Base-by-base conservation (phyloP, 371 early-diverging fungal genomes). In the Mucor mucedo region DNA sequence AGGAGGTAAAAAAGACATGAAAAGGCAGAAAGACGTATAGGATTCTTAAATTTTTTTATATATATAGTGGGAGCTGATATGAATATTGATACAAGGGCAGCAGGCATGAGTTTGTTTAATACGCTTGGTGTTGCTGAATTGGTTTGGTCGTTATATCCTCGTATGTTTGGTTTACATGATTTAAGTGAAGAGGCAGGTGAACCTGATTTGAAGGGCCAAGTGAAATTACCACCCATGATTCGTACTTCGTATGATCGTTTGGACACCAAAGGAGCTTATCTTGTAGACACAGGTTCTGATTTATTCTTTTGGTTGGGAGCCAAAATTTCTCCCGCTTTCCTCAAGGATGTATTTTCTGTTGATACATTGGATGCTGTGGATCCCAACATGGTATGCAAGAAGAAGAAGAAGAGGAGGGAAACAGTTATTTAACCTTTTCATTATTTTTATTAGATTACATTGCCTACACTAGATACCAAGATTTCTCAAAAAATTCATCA, bases 281-380 rank as follows among this genome's bases (percentile, higher is more conserved):
- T 95, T 11, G 50, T 91, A 79, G 96, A 96, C 71, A 94, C 94
- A 62, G 93, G 95, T 0, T 85, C 87, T 29, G 76, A 78, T 58
- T 73, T 97, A 73, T 87, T 77, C 52, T 73, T 96, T 10, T 98
- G 97, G 96, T 61, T 98, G n/a, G 98, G 98, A 4, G 82, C 86
- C 14, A 84, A 89, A 41, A 61, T 87, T 2, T 62, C 91, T 1
- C 35, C 79, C 2, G 76, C 80, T 30, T 84, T 91, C 55, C 60
- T 97, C 57, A 72, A 79, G 56, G 79, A 85, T 4, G 70, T 93
- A 33, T 93, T 98, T 78, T 94, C 92, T 10, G 93, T 92, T 0
- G 62, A 84, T 1, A 60, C 85, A 10, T 62, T 95, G 29, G 94
- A 94, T 29, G 78, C 83, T 41, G 73, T 98, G 27, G 92, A 95